Base-by-base conservation (phyloP, 2,329 filamentous ascomycete genomes). In the Albophoma yamanashiensis region DNA sequence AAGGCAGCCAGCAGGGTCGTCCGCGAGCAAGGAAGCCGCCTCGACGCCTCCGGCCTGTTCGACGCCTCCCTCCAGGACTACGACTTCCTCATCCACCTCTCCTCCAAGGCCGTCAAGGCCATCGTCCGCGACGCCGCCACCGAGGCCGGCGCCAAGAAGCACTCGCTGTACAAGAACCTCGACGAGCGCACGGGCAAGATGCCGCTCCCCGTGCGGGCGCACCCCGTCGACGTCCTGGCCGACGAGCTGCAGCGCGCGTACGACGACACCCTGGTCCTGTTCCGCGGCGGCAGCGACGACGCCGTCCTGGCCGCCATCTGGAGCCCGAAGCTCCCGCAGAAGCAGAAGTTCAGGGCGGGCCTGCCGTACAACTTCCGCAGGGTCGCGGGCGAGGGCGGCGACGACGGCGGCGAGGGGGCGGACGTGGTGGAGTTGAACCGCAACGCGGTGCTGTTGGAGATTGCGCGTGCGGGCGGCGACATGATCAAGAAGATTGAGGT, bases 31-130 rank as follows among this genome's bases (percentile, higher is more conserved):
- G 81, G 80, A 34, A 68, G 82, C 34, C 73, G 75, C 15, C 72
- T 91, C 58, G 77, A 87, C 56, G 66, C 71, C 3, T 45, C 65
- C 2, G 61, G 65, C 34, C 79, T 97, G 11, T 97, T 97, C 75
- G 78, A 82, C n/a, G 80, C 88, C 3, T 84, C 87, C 0, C 78
- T 91, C 7, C 73, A 74, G 12, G 92, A 96, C 64, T 99, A 92
- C 72, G 91, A 97, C 71, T 88, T 97, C 64, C 76, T 93, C n/a
- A 78, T 99, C 59, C 83, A 88, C 68, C 77, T 97, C 25, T 82
- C 84, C 20, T 65, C 79, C 39, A 85, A 82, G 64, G 76, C 76
- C 57, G 70, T 82, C 53, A 77, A 77, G 68, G 63, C 69, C 63
- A 67, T 78, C 36, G 60, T 74, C 66, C 70, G 74, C 66, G 75